Conservation (phyloP, 345 rosid species). For the Erucastrum elatum region DNA sequence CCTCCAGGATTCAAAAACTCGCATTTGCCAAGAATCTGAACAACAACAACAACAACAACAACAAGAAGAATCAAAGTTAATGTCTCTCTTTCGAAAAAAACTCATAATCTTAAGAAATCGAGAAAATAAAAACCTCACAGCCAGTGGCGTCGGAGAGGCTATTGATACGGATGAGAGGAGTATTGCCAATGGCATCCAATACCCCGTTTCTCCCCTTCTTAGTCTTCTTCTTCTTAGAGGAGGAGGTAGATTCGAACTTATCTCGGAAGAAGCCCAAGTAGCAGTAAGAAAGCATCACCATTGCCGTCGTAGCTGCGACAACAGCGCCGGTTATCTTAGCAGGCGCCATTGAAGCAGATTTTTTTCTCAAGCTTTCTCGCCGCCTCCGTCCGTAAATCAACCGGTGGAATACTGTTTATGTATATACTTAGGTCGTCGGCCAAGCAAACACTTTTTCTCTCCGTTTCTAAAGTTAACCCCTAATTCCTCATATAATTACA, state of each 20-base stretch:
- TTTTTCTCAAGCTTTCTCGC: background rate
- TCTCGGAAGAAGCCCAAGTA: constrained; percentile 36
- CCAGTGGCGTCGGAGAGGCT: constrained; percentile 95
- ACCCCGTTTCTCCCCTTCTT: constrained; percentile 55
- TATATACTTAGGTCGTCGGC: no score
- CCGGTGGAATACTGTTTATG: constrained; percentile 7
- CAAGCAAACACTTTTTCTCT: no score
- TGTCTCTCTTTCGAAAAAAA: no score
- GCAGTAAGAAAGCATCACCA: constrained; percentile 52
- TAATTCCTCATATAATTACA: no score
- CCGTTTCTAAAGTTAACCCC: no score
- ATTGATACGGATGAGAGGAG: constrained; percentile 85
- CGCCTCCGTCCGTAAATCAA: constrained; percentile 12
- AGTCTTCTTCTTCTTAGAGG: constrained; percentile 42
- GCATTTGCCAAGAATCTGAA: constrained; percentile 89
- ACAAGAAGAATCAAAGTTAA: background rate
- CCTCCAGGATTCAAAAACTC: constrained; percentile 99
- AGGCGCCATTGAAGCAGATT: constrained; percentile 56
- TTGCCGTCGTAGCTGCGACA: constrained; percentile 42
- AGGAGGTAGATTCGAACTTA: constrained; percentile 8
- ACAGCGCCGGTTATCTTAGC: constrained; percentile 45
- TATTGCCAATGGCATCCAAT: constrained; percentile 71
- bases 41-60: no score
- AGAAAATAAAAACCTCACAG: constrained; percentile 59
- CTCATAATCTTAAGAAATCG: no score